Conservation (phyloP, 2,329 filamentous ascomycete genomes). For the Talaromyces sp. region DNA sequence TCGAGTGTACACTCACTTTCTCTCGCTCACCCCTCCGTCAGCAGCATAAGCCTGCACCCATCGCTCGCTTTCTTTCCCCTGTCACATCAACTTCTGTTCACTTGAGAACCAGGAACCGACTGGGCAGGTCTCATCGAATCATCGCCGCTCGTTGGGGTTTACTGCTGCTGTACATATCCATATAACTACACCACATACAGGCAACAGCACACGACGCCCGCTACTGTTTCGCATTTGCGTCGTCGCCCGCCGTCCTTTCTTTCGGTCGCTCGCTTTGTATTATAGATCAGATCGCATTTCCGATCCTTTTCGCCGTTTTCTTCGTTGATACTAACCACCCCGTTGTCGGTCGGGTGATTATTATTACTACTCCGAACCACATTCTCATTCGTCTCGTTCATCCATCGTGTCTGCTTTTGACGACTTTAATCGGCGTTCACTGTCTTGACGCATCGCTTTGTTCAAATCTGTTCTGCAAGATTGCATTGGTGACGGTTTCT, state of each 20-base stretch:
- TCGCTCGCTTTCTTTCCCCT: conserved; percentile 8
- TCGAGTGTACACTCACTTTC: background rate
- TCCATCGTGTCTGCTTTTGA: background rate
- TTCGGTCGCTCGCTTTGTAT: background rate
- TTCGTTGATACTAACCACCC: background rate
- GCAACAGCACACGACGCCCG: background rate
- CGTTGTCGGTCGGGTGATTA: background rate
- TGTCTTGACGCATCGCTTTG: background rate
- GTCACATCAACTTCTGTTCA: background rate
- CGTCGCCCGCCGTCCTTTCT: background rate
- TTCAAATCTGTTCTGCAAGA: background rate
- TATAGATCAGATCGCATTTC: background rate
- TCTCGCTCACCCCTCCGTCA: conserved; percentile 1
- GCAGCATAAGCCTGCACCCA: conserved; percentile 3
- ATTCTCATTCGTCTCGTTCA: background rate
- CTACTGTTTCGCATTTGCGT: background rate
- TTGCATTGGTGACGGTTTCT: background rate
- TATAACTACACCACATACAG: conserved; percentile 8
- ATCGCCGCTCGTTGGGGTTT: conserved; percentile 10
- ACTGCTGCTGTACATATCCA: conserved; percentile 4
- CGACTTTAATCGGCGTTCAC: background rate
- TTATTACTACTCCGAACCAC: background rate
- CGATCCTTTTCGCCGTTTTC: background rate
- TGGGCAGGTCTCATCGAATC: background rate
- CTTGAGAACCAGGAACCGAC: background rate